Base-by-base conservation (phyloP, 371 early-diverging fungal genomes). In the Mortierella sp. region DNA sequence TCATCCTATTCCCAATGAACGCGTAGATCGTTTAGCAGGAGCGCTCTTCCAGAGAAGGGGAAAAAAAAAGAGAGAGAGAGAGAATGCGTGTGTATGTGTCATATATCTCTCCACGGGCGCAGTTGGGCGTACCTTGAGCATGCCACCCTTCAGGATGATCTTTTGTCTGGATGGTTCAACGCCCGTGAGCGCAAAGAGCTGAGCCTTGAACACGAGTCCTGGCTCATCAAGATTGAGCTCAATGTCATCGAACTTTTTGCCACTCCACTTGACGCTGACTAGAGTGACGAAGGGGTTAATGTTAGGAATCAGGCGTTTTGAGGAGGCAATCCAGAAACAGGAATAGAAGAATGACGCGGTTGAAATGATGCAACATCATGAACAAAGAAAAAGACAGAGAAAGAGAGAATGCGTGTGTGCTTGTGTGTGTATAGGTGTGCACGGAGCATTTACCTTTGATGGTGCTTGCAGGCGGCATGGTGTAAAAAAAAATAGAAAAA, bases 101-200 rank as follows among this genome's bases (percentile, higher is more conserved):
- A n/a, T 5, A 50, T n/a, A 50, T 21, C 14, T 6, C 21, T 50
- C n/a, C 50, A 50, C 5, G 50, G 14, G 2, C 4, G 50, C 21
- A 4, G 57, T 57, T 26, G 25, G 30, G 25, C 21, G 23, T 85
- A 92, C 95, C 89, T 97, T 98, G 68, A 98, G 87, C 79, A 92
- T 87, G n/a, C 93, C 96, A 57, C 99, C 99, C 80, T 97, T 98
- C 68, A 91, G 86, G 82, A 99, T 89, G 62, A 98, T 90, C 85
- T 96, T 97, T 82, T 98, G 98, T 47, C 97, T 86, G 30, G 94
- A 95, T 21, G 99, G 98, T 60, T 92, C 90, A 12, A 98, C 99
- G 30, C 94, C 96, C 2, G 99, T 96, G 72, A 97, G 84, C 5
- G 96, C 91, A 75, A 84, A 97, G n/a, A 98, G 87, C 85, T 96